Evolutionary conservation across 495 filamentous ascomycete species (phyloP), one percentile per base, ranked within the genome.

Genomic region (Massariosphaeria phaeospora): DNA sequence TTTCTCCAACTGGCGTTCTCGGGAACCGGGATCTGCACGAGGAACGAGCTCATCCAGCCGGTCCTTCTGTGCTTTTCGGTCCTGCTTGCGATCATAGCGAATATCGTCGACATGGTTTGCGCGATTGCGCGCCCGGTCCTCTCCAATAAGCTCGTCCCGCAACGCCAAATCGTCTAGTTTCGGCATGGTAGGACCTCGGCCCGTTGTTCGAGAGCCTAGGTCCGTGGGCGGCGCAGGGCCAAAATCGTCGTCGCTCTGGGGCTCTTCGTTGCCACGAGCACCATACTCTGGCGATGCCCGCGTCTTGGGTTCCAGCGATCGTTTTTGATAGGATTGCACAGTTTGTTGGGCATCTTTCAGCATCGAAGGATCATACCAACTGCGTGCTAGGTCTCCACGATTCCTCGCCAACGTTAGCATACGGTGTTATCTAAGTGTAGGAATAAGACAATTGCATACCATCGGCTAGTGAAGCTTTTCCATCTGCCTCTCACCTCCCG

Each of bases 391-490:
- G 75, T 95, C 90, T 72, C 86, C 88, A 66, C 81, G 83, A 73
- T 98, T 98, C 85, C 85, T 89, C 70, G 67, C 62, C 57, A 50
- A 70, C 65, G 71, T 78, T 63, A 78, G 73, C 64, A 23, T 20
- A 13, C 18, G n/a, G 15, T 29, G 9, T 30, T 6, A 2, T 31
- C 26, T n/a, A 27, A 43, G 1, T 29, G 2, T 35, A 1, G 1
- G 15, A 1, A 25, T 24, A 26, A 13, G 30, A 30, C 17, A 35
- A 13, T n/a, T 46, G 61, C 75, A 67, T 79, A 88, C 93, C 93
- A 98, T 76, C 90, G 91, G 2, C 78, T 72, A 12, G 89, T 67
- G 65, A 96, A 98, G 66, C 90, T 91, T 73, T 95, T 96, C 89
- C 91, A 98, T 33, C 93, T 73, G 1, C 91, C 93, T 40, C 78